Percentiles rank a stretch among this genome's conserved stretches.
Conservation (phyloP, 1,284 basidiomycete genomes). For the Ganoderma resinaceum region DNA sequence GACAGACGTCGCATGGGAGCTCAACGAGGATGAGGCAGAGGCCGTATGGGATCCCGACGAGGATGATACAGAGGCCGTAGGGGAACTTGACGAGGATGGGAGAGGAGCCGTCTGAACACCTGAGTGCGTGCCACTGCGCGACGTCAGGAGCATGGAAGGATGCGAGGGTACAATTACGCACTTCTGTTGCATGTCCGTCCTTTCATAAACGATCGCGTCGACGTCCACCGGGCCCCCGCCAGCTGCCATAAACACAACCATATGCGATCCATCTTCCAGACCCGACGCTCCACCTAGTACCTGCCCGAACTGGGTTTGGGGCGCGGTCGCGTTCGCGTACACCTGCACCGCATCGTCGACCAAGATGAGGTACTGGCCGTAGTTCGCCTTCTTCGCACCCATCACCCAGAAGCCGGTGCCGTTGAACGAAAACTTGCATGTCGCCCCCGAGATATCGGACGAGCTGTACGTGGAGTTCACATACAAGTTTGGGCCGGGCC, state of each 20-base stretch:
- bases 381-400: constrained; percentile 53
- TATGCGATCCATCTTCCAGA: constrained; percentile 53
- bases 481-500: constrained; percentile 34
- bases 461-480: constrained; percentile 34
- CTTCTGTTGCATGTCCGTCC: constrained; percentile 42
- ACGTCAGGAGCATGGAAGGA: not conserved
- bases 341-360: constrained; percentile 52
- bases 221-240: constrained; percentile 54
- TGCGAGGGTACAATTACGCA: not conserved
- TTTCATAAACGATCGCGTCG: constrained; percentile 53
- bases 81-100: not conserved
- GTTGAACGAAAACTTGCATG: constrained; percentile 39
- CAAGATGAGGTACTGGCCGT: constrained; percentile 54
- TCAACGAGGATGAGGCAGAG: not conserved
- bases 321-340: constrained; percentile 45
- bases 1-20: not conserved
- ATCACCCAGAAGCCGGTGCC: constrained; percentile 62
- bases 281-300: constrained; percentile 50
- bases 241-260: constrained; percentile 51
- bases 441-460: constrained; percentile 34
- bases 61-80: not conserved
- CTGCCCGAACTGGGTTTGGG: constrained; percentile 43
- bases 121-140: not conserved
- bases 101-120: not conserved
- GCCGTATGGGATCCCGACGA: constrained; percentile 2